Conservation (phyloP, 1,139 yeast species). For the Geotrichum restrictum region DNA sequence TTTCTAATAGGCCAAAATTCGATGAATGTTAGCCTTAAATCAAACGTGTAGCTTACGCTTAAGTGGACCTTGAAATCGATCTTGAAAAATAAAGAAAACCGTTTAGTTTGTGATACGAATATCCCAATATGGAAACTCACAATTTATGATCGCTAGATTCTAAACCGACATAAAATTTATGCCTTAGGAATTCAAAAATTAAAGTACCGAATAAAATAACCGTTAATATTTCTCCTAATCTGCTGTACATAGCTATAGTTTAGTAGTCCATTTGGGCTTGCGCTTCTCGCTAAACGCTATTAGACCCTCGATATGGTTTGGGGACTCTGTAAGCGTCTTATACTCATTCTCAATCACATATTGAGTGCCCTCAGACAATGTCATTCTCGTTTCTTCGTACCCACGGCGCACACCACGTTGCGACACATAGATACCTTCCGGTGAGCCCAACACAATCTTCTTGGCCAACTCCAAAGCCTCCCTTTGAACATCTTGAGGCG, state of each 20-base stretch:
- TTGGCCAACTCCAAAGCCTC: slow-evolving; percentile 32
- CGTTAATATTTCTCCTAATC: no score
- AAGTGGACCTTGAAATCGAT: no score
- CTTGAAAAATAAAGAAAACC: no score
- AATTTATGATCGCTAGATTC: no score
- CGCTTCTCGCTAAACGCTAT: background rate
- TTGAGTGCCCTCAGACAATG: slow-evolving; percentile 9
- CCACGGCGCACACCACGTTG: slow-evolving; percentile 33
- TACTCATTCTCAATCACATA: background rate
- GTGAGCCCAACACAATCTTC: slow-evolving; percentile 31
- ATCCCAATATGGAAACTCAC: no score
- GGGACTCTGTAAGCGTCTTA: slow-evolving; percentile 7
- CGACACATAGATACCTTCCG: slow-evolving; percentile 33
- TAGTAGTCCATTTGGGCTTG: slow-evolving; percentile 1
- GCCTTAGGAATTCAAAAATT: no score
- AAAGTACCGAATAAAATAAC: no score
- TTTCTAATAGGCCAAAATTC: no score
- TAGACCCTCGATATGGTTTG: slow-evolving; percentile 16
- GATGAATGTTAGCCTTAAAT: no score
- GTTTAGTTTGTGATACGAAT: no score
- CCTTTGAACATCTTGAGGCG: slow-evolving; percentile 29
- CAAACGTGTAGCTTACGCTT: no score
- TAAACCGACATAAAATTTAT: no score
- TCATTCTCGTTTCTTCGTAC: slow-evolving; percentile 27
- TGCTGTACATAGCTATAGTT: background rate